Base-by-base conservation (phyloP, 2,329 filamentous ascomycete species). In the Xylariaceae sp. region DNA sequence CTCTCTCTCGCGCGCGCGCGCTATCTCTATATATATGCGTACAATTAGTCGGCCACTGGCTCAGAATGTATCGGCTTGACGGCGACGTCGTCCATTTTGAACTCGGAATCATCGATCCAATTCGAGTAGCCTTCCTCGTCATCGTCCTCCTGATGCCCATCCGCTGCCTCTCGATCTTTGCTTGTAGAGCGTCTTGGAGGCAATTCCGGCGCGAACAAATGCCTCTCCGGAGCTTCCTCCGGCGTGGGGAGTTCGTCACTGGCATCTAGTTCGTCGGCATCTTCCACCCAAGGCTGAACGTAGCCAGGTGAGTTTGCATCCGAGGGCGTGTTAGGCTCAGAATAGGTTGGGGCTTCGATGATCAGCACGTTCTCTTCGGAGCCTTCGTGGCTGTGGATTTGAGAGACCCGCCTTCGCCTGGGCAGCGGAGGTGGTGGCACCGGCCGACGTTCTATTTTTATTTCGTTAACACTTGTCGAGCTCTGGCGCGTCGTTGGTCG, bases 31-130 rank as follows among this genome's bases (percentile, higher is more conserved):
- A 37, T 37, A 10, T 37, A 16, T 37, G 14, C 14, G 12, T 7
- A 37, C 14, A 10, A 37, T 37, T 37, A 37, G 12, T 37, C 3
- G 32, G 12, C 48, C 48, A 4, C 29, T 50, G 3, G 32, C 40
- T 32, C 21, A 40, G 7, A 26, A 37, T 7, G 51, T 20, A 7
- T 21, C 32, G 21, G 4, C 37, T 37, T 16, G 21, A 19, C 14
- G n/a, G n/a, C 54, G 20, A 62, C 55, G 32, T 52, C 23, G 20
- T 66, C 60, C 5, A 51, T 32, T 14, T 45, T 57, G 40, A 65
- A 67, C 29, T 66, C 69, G 1, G 67, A 65, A 41, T 68, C 65
- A 29, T 71, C 68, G 41, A 71, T 54, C 70, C 70, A 71, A 41
- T 63, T 68, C 19, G 68, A 65, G 41, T 68, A 71, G 19, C 67